A percentile compares a stretch with the other conserved stretches of the same genome.
Conservation (phyloP, 441 rosid genomes). For the Adansonia rubrostipa region DNA sequence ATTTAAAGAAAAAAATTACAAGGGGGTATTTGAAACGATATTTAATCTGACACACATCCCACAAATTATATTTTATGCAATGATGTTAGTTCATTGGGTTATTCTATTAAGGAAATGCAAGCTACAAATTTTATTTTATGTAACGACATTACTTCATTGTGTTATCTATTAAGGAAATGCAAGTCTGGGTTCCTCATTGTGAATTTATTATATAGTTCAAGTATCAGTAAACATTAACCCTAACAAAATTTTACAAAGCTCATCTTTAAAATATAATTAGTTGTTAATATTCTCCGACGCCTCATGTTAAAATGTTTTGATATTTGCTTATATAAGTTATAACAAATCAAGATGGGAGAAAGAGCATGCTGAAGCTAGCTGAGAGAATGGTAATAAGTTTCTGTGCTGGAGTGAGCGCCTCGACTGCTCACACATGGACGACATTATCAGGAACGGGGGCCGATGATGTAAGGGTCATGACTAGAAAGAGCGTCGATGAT, state of each 20-base stretch:
- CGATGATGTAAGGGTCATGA: slow-evolving; percentile 83
- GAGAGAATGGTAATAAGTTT: slow-evolving; percentile 83
- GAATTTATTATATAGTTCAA: too few relatives aligned
- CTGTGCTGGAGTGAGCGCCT: slow-evolving; percentile 70
- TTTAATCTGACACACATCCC: too few relatives aligned
- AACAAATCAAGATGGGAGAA: slow-evolving; percentile 66
- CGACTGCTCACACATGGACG: slow-evolving; percentile 72
- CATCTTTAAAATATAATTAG: background rate
- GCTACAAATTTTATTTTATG: too few relatives aligned
- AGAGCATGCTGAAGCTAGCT: slow-evolving; percentile 72
- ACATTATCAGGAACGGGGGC: slow-evolving; percentile 64
- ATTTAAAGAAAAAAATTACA: background rate
- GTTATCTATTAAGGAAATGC: too few relatives aligned
- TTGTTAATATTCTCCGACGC: background rate
- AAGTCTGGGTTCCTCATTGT: too few relatives aligned
- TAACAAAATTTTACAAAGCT: background rate
- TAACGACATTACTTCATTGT: too few relatives aligned
- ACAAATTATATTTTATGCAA: too few relatives aligned
- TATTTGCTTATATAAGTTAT: slow-evolving; percentile 43
- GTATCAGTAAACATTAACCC: background rate
- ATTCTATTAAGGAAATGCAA: too few relatives aligned
- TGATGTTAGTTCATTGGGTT: too few relatives aligned
- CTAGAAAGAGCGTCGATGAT: slow-evolving; percentile 68
- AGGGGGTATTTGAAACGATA: too few relatives aligned
- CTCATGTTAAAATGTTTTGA: background rate